A percentile compares a stretch with the other conserved stretches of the same genome.
phyloP scores from a whole-genome alignment of 2,329 filamentous ascomycete genomes.

The Thermoascus crustaceus region DNA sequence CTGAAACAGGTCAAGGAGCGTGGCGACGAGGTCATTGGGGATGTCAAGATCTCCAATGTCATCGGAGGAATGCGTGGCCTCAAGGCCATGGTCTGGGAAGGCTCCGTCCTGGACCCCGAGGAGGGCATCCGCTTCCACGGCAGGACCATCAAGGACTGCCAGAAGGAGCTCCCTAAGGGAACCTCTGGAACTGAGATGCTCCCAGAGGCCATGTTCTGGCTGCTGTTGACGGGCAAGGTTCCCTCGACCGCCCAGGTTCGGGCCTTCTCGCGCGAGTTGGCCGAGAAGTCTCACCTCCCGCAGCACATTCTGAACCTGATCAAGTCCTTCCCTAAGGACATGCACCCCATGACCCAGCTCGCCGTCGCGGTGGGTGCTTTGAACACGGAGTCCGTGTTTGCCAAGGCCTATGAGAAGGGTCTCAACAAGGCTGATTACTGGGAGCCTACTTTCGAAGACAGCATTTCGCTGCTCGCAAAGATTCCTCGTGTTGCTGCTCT shows the following conservation, averaged over 20 bases:
- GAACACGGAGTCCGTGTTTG: slow-evolving; percentile 89
- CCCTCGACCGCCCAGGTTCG: slow-evolving; percentile 77
- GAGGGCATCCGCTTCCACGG: slow-evolving; percentile 98
- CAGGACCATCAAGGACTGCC: slow-evolving; percentile 96
- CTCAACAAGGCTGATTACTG: slow-evolving; percentile 96
- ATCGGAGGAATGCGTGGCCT: slow-evolving; percentile 96
- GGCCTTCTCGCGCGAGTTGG: slow-evolving; percentile 73
- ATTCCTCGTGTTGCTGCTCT: slow-evolving; percentile 93
- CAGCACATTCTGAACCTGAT: slow-evolving; percentile 79
- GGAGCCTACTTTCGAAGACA: slow-evolving; percentile 96
- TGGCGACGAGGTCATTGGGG: slow-evolving; percentile 72
- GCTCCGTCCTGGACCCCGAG: slow-evolving; percentile 89
- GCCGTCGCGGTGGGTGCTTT: slow-evolving; percentile 91
- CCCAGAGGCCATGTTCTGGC: slow-evolving; percentile 99
- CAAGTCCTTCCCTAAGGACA: slow-evolving; percentile 76
- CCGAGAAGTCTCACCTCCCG: slow-evolving; percentile 76
- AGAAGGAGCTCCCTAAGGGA: slow-evolving; percentile 86
- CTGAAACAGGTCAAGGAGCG: slow-evolving; percentile 89
- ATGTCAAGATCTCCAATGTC: slow-evolving; percentile 88
- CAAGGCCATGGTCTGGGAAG: slow-evolving; percentile 98
- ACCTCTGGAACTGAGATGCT: slow-evolving; percentile 88
- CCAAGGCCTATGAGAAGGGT: slow-evolving; percentile 83
- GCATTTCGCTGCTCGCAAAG: slow-evolving; percentile 88
- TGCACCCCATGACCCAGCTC: slow-evolving; percentile 98
- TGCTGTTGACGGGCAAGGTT: slow-evolving; percentile 86